These are phyloP conservation scores for Sideroxylon spinosum DNA, from an alignment of 179 eudicot genomes.

Conservation along the genomic window DNA sequence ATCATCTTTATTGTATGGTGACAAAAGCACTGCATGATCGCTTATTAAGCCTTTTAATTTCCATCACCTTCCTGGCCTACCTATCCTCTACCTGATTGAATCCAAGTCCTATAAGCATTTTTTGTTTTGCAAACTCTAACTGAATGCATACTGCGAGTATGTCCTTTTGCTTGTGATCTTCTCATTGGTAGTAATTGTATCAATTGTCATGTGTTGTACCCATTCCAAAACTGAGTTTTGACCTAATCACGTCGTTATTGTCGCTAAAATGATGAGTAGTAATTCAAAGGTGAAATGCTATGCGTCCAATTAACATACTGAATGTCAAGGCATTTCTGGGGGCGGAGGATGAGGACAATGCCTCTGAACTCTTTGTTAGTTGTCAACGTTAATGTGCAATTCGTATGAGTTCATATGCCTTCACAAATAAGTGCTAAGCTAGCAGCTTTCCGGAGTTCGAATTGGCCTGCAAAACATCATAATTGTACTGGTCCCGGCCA, in stretches of 20 bases:
- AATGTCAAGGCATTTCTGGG: neutral
- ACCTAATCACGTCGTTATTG: neutral
- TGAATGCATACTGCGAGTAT: neutral
- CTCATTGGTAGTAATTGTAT: neutral
- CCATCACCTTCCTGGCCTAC: neutral
- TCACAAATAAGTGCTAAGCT: neutral
- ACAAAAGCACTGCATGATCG: neutral
- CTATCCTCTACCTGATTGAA: neutral
- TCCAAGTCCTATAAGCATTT: neutral
- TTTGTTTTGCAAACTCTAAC: no score
- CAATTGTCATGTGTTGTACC: neutral
- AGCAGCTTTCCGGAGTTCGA: neutral
- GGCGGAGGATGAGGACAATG: neutral
- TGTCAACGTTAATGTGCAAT: neutral
- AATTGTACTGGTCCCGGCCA: neutral
- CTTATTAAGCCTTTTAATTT: neutral
- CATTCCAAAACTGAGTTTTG: neutral
- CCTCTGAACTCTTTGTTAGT: neutral
- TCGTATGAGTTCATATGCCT: neutral
- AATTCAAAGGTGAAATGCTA: neutral
- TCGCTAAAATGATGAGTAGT: neutral
- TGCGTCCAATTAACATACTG: neutral
- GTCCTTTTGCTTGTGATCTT: neutral
- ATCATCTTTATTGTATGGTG: neutral
- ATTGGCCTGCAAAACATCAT: neutral